Base-by-base conservation (phyloP, 1,284 basidiomycete genomes). In the Pseudozyma tsukubaensis region DNA sequence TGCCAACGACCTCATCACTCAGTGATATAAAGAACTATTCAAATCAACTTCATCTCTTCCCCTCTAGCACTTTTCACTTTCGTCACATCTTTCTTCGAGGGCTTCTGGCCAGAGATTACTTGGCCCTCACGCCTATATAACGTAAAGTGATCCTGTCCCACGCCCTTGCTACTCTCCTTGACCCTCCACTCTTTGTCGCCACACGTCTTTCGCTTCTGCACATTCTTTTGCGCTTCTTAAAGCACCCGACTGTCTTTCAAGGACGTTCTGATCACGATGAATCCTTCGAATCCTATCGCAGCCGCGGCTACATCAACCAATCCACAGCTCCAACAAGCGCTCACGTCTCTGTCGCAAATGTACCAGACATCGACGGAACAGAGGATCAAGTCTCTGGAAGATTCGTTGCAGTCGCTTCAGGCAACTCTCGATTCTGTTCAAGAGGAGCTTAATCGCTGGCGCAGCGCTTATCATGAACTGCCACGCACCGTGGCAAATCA, bases 361-460 rank as follows among this genome's bases (percentile, higher is more conserved):
- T 39, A 7, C 5, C 50, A 1, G 39, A 29, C 8, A 37, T 11
- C 32, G n/a, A 21, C n/a, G 16, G 62, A 59, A 9, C 34, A 49
- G 40, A 48, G 51, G 10, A 12, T 64, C n/a, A 24, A 36, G 24
- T 14, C 21, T 6, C 2, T 59, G 39, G 55, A 65, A 18, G 14
- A 13, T 6, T 4, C 32, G 12, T 4, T n/a, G n/a, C n/a, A n/a
- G n/a, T n/a, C n/a, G n/a, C n/a, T n/a, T n/a, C 44, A 47, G 9
- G 39, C 13, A 8, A 49, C 56, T 12, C 39, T 58, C 0, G 18
- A 45, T 9, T 29, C 39, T 1, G 50, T 43, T 7, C 55, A 59
- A 29, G 21, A 32, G 11, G 56, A 65, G 1, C 40, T 65, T 0
- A 9, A 24, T 4, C 14, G 34, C 7, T 34, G 39, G 14, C 50